Percentiles rank a stretch among this genome's conserved stretches.
phyloP scores from a whole-genome alignment of 441 rosid genomes.

The Cnidoscolus chayamansa region DNA sequence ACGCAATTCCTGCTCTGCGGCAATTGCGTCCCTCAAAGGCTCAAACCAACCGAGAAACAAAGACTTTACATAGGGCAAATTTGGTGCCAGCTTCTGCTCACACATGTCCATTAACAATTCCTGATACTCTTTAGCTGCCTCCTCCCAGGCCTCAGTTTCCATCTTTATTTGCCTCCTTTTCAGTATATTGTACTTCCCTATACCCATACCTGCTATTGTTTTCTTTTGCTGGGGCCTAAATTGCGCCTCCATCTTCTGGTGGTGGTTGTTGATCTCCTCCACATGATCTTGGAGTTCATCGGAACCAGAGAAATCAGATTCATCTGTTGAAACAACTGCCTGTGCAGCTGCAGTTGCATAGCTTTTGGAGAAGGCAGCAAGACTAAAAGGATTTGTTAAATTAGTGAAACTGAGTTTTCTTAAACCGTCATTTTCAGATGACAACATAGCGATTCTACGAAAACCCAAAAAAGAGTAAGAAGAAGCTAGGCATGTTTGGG shows the following conservation, averaged over 20 bases:
- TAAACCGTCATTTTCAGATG: slow-evolving; percentile 29
- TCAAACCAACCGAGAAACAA: slow-evolving; percentile 93
- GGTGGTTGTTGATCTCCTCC: slow-evolving; percentile 40
- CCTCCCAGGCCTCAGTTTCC: slow-evolving; percentile 95
- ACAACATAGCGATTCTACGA: slow-evolving; percentile 19
- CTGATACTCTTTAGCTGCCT: slow-evolving; percentile 75
- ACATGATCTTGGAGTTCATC: slow-evolving; percentile 61
- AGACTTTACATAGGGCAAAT: slow-evolving; percentile 78
- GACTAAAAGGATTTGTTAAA: slow-evolving; percentile 20
- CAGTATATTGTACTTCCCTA: slow-evolving; percentile 44
- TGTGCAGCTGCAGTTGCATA: slow-evolving; percentile 56
- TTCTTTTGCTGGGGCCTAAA: slow-evolving; percentile 27
- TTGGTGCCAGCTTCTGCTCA: slow-evolving; percentile 91
- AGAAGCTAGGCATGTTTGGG: slow-evolving; percentile 19
- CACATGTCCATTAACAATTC: slow-evolving; percentile 87
- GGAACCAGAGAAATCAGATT: slow-evolving; percentile 65
- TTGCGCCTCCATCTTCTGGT: slow-evolving; percentile 27
- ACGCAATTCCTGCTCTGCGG: slow-evolving; percentile 56
- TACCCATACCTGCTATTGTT: slow-evolving; percentile 55
- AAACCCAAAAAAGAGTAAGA: slow-evolving; percentile 23
- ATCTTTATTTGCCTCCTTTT: slow-evolving; percentile 64
- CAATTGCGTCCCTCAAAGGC: slow-evolving; percentile 74
- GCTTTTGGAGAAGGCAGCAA: slow-evolving; percentile 28
- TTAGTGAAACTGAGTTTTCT: slow-evolving; percentile 23
- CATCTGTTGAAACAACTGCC: slow-evolving; percentile 57